Evolutionary conservation across 352 stramenopile genomes (phyloP), one percentile per base, ranked within the genome.

Genomic region (Phytophthora crassamura): DNA sequence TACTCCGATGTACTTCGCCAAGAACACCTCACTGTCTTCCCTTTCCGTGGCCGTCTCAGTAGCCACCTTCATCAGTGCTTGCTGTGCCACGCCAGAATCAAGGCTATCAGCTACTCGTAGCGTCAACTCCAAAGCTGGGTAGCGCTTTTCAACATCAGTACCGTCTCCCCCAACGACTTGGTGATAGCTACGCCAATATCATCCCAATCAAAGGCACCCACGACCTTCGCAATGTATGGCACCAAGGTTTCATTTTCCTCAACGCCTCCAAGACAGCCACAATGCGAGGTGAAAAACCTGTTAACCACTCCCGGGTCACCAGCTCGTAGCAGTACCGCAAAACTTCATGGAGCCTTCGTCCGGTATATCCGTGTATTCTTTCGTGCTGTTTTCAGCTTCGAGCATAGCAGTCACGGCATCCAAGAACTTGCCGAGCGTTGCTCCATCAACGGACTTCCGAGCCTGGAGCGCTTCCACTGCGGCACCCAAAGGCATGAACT

Each of bases 121-220:
- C n/a, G 15, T 42, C 16, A 64, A n/a, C 22, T 55, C 18, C 10
- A 62, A 52, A 6, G 36, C 25, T 10, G n/a, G 28, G 25, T 46
- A 10, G 8, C 30, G n/a, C 20, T 2, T 8, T 40, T 6, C 28
- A 28, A 22, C 14, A 30, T 39, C 16, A 6, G 46, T 40, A 53
- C n/a, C n/a, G 32, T 41, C 33, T 40, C 34, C 4, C n/a, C n/a
- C 2, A 53, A 41, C 32, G 34, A 25, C 9, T 18, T 43, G 15
- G 22, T 12, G 20, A 43, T 7, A 9, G 7, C 30, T 40, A 41
- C 14, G 1, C 52, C 61, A 16, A 64, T 55, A 14, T 47, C 46
- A 12, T 28, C 40, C 61, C 61, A 69, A 8, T 46, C 20, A 32
- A 64, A 69, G 9, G 10, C 41, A 7, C 25, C 8, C 14, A 69